Evolutionary conservation across 768 basidiomycete species (phyloP).

Genomic region (Lanmaoa rubissima): DNA sequence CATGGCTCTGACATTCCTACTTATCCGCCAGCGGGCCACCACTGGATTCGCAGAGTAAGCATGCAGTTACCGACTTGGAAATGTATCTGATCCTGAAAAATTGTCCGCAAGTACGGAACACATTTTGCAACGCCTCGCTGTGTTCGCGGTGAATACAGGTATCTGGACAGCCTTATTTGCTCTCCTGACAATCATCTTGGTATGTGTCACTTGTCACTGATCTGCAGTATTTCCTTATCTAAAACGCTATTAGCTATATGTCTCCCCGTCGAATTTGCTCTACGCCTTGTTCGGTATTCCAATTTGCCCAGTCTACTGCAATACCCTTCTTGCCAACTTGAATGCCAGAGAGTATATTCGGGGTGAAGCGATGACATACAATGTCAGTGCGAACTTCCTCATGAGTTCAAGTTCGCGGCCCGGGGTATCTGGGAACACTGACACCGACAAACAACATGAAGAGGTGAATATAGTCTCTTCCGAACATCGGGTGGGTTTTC

Average conservation of each 20-base stretch:
- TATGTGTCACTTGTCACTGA: slow-evolving; percentile 25
- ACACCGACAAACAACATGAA: background rate
- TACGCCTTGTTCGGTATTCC: slow-evolving; percentile 3
- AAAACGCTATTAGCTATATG: background rate
- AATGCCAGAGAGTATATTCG: slow-evolving; percentile 9
- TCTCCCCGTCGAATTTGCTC: background rate
- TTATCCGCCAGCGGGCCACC: background rate
- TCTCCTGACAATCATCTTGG: slow-evolving; percentile 46
- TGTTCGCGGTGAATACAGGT: slow-evolving; percentile 23
- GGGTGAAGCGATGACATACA: background rate
- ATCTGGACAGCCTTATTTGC: slow-evolving; percentile 49
- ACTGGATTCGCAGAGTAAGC: background rate
- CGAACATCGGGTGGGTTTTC: background rate
- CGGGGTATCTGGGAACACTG: too few species aligned
- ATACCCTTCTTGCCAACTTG: slow-evolving; percentile 14
- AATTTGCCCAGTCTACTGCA: slow-evolving; percentile 7
- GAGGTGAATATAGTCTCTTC: too few species aligned
- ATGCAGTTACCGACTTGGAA: too few species aligned
- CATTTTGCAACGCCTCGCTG: slow-evolving; percentile 6
- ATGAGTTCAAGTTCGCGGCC: background rate
- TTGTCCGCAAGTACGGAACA: slow-evolving; percentile 1
- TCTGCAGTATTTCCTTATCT: too few species aligned
- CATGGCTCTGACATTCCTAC: background rate
- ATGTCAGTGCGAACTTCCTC: background rate
- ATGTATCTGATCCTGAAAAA: background rate